Percentiles rank a stretch among this genome's conserved stretches.
Evolutionary conservation across 1,139 yeast species (phyloP).

Genomic region (Hansenula anomala): DNA sequence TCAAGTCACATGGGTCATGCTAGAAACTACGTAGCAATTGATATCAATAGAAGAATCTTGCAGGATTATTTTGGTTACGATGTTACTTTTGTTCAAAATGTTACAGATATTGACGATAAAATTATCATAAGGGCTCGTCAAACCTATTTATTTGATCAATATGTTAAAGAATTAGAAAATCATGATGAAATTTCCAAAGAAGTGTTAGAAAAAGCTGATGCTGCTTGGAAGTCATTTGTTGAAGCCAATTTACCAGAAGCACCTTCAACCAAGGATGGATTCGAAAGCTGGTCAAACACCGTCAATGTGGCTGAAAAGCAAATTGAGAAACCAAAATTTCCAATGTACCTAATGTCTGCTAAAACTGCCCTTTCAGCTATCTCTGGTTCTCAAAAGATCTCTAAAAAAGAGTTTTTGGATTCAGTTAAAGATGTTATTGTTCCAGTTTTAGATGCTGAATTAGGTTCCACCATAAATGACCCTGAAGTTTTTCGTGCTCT

Average conservation of each 20-base stretch:
- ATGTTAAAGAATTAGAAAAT: constrained; percentile 28
- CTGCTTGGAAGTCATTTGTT: constrained; percentile 46
- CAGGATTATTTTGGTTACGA: constrained; percentile 90
- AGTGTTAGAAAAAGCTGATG: constrained; percentile 35
- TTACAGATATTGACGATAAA: constrained; percentile 96
- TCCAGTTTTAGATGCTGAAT: constrained; percentile 63
- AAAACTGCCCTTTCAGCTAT: constrained; percentile 45
- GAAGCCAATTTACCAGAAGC: constrained; percentile 53
- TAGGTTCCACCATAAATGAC: constrained; percentile 76
- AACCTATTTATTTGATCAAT: constrained; percentile 67
- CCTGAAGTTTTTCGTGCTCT: constrained; percentile 77
- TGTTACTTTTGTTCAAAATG: constrained; percentile 86
- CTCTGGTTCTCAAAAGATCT: constrained; percentile 12
- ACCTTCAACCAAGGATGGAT: constrained; percentile 31
- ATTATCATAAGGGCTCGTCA: constrained; percentile 94
- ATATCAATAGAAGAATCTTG: constrained; percentile 82
- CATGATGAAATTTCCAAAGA: constrained; percentile 29
- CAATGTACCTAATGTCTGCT: constrained; percentile 77
- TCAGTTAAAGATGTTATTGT: constrained; percentile 68
- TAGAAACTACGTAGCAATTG: constrained; percentile 90
- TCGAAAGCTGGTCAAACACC: constrained; percentile 45
- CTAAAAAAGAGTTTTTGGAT: constrained; percentile 38
- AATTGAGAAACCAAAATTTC: constrained; percentile 67
- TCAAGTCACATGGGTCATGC: constrained; percentile 99
- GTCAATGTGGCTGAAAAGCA: constrained; percentile 49